phyloP scores from a whole-genome alignment of 495 filamentous ascomycete genomes.

The Aspergillus biplanus region DNA sequence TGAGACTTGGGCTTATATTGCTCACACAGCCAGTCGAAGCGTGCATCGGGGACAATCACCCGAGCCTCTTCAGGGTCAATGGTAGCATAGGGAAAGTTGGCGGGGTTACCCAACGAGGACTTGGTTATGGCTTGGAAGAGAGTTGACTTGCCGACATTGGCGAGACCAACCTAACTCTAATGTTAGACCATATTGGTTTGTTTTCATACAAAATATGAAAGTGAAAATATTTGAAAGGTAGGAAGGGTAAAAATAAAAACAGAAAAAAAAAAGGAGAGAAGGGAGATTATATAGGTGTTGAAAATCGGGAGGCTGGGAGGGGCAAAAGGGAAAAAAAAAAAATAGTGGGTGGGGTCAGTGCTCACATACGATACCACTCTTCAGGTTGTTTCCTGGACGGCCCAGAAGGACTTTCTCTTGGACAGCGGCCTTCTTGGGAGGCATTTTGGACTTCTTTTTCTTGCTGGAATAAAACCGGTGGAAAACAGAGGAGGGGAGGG shows the following conservation, averaged over 20 bases:
- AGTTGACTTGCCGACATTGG: slow-evolving; percentile 99
- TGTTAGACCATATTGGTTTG: slow-evolving; percentile 17
- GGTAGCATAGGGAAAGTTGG: slow-evolving; percentile 99
- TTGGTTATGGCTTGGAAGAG: slow-evolving; percentile 99
- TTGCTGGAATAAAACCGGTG: slow-evolving; percentile 50
- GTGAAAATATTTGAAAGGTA: background rate
- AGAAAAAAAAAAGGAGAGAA: slow-evolving; percentile 32
- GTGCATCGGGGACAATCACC: slow-evolving; percentile 95
- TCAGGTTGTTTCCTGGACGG: slow-evolving; percentile 96
- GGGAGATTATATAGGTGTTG: slow-evolving; percentile 23
- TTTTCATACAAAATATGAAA: slow-evolving; percentile 23
- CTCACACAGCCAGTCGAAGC: slow-evolving; percentile 92
- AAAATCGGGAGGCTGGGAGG: slow-evolving; percentile 33
- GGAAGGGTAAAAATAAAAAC: slow-evolving; percentile 32
- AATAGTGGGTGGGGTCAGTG: slow-evolving; percentile 43
- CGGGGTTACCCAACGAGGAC: slow-evolving; percentile 95
- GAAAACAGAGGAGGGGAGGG: slow-evolving; percentile 36
- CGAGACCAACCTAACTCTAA: slow-evolving; percentile 81
- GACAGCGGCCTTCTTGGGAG: slow-evolving; percentile 57
- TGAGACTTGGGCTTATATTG: slow-evolving; percentile 97
- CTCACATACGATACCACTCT: slow-evolving; percentile 97
- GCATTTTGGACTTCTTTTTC: slow-evolving; percentile 53
- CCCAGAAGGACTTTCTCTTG: slow-evolving; percentile 72
- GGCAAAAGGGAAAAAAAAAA: slow-evolving; percentile 37
- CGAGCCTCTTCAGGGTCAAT: slow-evolving; percentile 98